A percentile compares a stretch with the other conserved stretches of the same genome.
Evolutionary conservation across 208 protist genomes (phyloP).

Genomic region (Naegleria lovaniensis): DNA sequence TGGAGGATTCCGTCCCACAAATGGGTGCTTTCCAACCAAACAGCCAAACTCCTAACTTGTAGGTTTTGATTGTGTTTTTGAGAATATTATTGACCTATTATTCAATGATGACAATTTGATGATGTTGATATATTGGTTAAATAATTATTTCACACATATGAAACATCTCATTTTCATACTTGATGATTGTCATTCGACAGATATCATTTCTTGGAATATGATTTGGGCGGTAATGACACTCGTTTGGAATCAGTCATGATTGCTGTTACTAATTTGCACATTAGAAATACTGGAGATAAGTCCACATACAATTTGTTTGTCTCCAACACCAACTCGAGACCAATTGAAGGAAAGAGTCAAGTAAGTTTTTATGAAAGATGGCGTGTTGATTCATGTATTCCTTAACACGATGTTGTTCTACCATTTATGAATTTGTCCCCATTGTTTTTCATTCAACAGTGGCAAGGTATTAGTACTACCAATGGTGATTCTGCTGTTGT

Average conservation of each 20-base stretch:
- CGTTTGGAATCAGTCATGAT: not conserved
- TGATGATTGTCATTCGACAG: not conserved
- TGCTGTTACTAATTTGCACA: not conserved
- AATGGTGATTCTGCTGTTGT: not conserved
- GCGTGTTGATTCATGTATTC: no score
- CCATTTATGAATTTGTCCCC: no score
- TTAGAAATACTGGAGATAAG: not conserved
- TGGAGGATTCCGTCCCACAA: not conserved
- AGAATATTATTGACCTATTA: no score
- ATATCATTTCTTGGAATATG: slow-evolving; percentile 13
- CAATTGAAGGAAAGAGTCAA: slow-evolving; percentile 14
- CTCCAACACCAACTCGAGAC: slow-evolving; percentile 9
- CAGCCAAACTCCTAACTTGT: not conserved
- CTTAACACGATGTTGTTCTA: no score
- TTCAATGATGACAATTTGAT: no score
- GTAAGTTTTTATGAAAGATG: no score
- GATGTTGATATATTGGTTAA: no score
- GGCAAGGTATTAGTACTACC: not conserved
- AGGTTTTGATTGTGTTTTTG: no score
- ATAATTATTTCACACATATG: no score
- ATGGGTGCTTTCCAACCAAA: slow-evolving; percentile 6
- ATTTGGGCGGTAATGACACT: not conserved
- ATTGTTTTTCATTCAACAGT: not conserved
- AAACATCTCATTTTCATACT: no score
- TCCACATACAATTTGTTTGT: not conserved